Evolutionary conservation across 441 rosid genomes (phyloP).

Genomic region (Lepidium campestre): DNA sequence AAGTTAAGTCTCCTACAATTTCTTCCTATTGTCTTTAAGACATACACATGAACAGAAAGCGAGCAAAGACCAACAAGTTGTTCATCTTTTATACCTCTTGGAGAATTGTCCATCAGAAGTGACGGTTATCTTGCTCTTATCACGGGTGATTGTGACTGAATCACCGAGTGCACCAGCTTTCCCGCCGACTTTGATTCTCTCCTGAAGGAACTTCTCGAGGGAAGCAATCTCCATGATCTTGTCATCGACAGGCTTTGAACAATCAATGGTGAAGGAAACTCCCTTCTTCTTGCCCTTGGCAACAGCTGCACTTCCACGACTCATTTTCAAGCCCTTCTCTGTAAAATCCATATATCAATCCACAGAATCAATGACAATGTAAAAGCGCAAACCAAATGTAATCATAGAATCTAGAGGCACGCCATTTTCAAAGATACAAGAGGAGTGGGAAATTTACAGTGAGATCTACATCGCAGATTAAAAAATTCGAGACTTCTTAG

Average conservation of each 20-base stretch:
- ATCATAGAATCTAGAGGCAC: not conserved
- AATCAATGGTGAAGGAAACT: slow-evolving; percentile 61
- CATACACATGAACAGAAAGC: not conserved
- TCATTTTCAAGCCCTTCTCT: slow-evolving; percentile 30
- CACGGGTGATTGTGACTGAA: slow-evolving; percentile 49
- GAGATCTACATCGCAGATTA: not conserved
- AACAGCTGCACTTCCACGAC: slow-evolving; percentile 39
- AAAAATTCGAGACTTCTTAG: not conserved
- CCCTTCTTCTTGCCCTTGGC: slow-evolving; percentile 86
- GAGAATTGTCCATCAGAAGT: slow-evolving; percentile 67
- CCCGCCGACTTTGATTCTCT: slow-evolving; percentile 79
- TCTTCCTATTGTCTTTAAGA: not conserved
- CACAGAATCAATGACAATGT: not conserved
- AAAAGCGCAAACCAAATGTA: not conserved
- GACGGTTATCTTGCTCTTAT: slow-evolving; percentile 66
- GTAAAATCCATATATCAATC: not conserved
- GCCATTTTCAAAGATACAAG: not conserved
- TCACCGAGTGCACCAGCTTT: slow-evolving; percentile 80
- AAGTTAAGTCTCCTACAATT: not conserved
- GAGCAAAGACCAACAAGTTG: not conserved
- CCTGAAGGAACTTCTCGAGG: slow-evolving; percentile 73
- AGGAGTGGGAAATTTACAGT: not conserved
- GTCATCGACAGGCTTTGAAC: slow-evolving; percentile 62
- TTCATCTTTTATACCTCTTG: slow-evolving; percentile 38
- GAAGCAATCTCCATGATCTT: slow-evolving; percentile 80